These are phyloP conservation scores for Geum urbanum DNA, from an alignment of 306 rosid species.

Conservation along the genomic window DNA sequence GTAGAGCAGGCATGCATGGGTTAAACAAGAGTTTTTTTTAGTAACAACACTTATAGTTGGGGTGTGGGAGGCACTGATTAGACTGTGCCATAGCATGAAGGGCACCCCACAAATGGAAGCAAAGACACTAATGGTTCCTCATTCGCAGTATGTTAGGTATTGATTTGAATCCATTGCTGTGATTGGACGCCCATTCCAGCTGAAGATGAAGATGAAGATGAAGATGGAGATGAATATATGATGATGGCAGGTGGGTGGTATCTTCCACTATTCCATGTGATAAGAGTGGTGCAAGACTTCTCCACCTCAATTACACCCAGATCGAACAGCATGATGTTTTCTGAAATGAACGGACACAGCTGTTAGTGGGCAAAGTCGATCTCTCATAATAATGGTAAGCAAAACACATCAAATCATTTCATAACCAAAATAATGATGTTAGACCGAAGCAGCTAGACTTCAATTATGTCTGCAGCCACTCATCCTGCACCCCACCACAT, in stretches of 20 bases:
- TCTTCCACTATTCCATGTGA: background rate
- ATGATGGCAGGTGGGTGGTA: no score
- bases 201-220: background rate
- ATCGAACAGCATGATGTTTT: conserved; percentile 18
- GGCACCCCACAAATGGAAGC: conserved; percentile 12
- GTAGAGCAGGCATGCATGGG: conserved; percentile 22
- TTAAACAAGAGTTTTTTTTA: background rate
- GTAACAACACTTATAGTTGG: background rate
- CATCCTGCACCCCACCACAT: conserved; percentile 28
- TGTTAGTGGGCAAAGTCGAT: conserved; percentile 34
- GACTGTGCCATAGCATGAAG: conserved; percentile 25
- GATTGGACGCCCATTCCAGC: background rate
- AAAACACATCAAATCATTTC: conserved; percentile 30
- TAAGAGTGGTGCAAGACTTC: background rate
- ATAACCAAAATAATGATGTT: conserved; percentile 35
- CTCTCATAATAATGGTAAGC: conserved; percentile 17
- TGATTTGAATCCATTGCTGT: background rate
- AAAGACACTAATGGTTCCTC: background rate
- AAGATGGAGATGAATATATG: no score
- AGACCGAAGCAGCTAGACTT: conserved; percentile 16
- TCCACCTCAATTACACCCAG: conserved; percentile 13
- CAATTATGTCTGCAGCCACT: conserved; percentile 33
- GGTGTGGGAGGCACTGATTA: conserved; percentile 22
- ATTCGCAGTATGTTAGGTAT: background rate
- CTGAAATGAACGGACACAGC: conserved; percentile 29